Percentiles rank a stretch among this genome's conserved stretches.
Evolutionary conservation across 1,284 basidiomycete genomes (phyloP).

Genomic region (Athelia sp.): DNA sequence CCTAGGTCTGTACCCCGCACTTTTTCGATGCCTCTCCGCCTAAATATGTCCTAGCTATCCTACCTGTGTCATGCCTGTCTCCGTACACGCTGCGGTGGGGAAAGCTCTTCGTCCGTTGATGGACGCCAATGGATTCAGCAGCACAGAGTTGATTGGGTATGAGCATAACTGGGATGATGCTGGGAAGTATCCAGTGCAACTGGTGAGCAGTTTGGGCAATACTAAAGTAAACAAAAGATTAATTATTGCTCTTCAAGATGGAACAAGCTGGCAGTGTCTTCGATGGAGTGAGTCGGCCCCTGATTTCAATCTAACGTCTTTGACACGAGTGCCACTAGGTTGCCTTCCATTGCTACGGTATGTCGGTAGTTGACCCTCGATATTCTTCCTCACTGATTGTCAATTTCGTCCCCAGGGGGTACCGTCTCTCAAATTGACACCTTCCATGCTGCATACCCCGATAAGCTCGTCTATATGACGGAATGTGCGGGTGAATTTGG

Average conservation of each 20-base stretch:
- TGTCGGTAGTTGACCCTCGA: too few species aligned
- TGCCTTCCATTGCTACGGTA: constrained; percentile 45
- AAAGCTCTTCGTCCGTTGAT: constrained; percentile 36
- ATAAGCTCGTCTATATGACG: constrained; percentile 47
- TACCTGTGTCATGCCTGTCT: constrained; percentile 32
- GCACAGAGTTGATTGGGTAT: constrained; percentile 41
- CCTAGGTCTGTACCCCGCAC: background rate
- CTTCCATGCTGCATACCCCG: constrained; percentile 40
- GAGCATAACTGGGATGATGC: constrained; percentile 50
- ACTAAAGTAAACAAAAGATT: background rate
- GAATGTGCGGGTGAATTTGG: constrained; percentile 46
- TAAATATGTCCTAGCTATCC: constrained; percentile 34
- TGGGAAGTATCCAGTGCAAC: constrained; percentile 39
- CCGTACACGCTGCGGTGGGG: constrained; percentile 37
- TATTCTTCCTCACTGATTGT: too few species aligned
- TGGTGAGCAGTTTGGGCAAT: constrained; percentile 23
- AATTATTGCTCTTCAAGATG: constrained; percentile 29
- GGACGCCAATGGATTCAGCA: constrained; percentile 37
- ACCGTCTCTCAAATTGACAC: constrained; percentile 31
- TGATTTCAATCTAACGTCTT: too few species aligned
- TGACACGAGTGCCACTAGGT: constrained; percentile 13
- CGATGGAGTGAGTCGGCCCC: constrained; percentile 22
- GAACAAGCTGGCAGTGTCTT: constrained; percentile 40
- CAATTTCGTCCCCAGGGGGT: constrained; percentile 19
- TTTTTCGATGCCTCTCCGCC: background rate